Base-by-base conservation (phyloP, 73 alveolate genomes). In the Paramecium octaurelia region DNA sequence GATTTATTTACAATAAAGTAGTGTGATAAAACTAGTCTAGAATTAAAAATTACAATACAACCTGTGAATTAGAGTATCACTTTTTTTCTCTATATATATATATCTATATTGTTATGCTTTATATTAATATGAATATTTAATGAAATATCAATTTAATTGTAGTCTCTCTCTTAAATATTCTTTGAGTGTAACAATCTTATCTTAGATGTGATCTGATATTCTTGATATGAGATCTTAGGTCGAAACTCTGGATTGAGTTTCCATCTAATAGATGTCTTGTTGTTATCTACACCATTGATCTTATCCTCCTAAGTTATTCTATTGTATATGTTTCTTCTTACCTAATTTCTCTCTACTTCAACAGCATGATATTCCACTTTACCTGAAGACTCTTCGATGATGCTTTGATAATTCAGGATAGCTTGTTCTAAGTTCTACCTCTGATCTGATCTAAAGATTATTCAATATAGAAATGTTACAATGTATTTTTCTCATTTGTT, bases 11-110 rank as follows among this genome's bases (percentile, higher is more conserved):
- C 77, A 80, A 80, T 23, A 42, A 35, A 80, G 91, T 35, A 44
- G 76, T 44, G 76, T 80, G 18, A 80, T 80, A 40, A 23, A 80
- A 80, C 68, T 80, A 20, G 73, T 80, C 23, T 80, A 80, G 57
- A 80, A 36, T 48, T 80, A 80, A 46, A 80, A 46, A 44, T 48
- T 16, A 80, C 46, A 80, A 35, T 20, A 44, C 31, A 80, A 46
- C 35, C n/a, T 73, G 87, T 73, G 87, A 73, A 36, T 73, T 34
- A 36, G 2, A 40, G 69, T 14, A 20, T 73, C 16, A 29, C 27
- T 73, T 64, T 31, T 64, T 29, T 14, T 64, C 31, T 64, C 84
- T 64, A 46, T 54, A 54, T 54, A 54, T 48, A 12, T 14, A 14
- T 48, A 4, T 46, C 14, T 12, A 48, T 48, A 48, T 48, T 9